Evolutionary conservation across 1,139 yeast genomes (phyloP).

Genomic region (Debaryomyces fabryi): DNA sequence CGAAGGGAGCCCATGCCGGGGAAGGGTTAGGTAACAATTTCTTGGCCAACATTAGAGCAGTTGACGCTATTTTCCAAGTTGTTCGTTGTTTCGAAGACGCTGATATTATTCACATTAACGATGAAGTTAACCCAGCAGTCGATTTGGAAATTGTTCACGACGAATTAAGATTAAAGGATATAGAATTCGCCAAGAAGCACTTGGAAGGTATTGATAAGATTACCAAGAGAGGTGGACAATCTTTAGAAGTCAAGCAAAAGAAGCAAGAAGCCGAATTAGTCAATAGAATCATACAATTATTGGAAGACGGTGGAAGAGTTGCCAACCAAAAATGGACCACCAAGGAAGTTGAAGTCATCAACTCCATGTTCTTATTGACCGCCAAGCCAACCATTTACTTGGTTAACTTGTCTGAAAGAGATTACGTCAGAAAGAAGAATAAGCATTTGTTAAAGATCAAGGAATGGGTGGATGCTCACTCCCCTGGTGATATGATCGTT

Average conservation of each 20-base stretch:
- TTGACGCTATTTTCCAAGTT: constrained; percentile 96
- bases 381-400: constrained; percentile 97
- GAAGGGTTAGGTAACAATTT: constrained; percentile 98
- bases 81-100: constrained; percentile 98
- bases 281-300: constrained; percentile 69
- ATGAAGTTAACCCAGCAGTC: constrained; percentile 94
- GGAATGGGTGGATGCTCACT: constrained; percentile 94
- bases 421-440: constrained; percentile 96
- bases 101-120: constrained; percentile 96
- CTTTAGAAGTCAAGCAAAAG: constrained; percentile 91
- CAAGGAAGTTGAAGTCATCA: constrained; percentile 88
- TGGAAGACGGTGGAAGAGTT: constrained; percentile 85
- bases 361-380: constrained; percentile 83
- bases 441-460: constrained; percentile 88
- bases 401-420: constrained; percentile 91
- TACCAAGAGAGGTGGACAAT: constrained; percentile 93
- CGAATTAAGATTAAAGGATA: constrained; percentile 94
- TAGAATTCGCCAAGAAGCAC: constrained; percentile 91
- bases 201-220: constrained; percentile 85
- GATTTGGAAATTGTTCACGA: constrained; percentile 91
- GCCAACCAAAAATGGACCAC: constrained; percentile 89
- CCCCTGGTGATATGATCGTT: constrained; percentile 93
- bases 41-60: constrained; percentile 96
- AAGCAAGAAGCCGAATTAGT: constrained; percentile 89
- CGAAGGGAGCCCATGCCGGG: constrained; percentile 96